phyloP scores from a whole-genome alignment of 2,329 filamentous ascomycete species.

The Diaporthe citrichinensis region DNA sequence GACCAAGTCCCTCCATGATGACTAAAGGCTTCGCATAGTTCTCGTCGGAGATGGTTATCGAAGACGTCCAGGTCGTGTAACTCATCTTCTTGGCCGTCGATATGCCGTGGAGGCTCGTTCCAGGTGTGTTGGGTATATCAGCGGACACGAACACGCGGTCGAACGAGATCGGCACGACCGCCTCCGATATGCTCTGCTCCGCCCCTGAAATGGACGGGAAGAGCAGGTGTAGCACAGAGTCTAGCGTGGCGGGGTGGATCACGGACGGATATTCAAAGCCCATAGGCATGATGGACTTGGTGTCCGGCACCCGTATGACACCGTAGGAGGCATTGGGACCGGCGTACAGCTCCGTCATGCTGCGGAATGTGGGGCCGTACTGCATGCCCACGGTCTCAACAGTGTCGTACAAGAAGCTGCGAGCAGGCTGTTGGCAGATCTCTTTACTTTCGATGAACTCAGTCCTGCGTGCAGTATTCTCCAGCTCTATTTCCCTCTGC shows the following conservation, averaged over 20 bases:
- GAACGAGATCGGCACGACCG: constrained; percentile 22
- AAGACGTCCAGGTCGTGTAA: constrained; percentile 27
- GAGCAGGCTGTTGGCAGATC: constrained; percentile 5
- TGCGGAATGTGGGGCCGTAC: constrained; percentile 22
- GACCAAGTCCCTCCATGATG: constrained; percentile 16
- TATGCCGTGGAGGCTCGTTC: neutral
- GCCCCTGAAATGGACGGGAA: constrained; percentile 24
- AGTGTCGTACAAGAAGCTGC: constrained; percentile 26
- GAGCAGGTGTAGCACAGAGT: constrained; percentile 17
- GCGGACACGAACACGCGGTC: constrained; percentile 34
- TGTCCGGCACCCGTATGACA: constrained; percentile 3
- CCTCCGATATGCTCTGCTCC: constrained; percentile 25
- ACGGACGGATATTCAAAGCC: constrained; percentile 26
- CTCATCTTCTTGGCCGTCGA: constrained; percentile 28
- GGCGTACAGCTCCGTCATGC: constrained; percentile 9
- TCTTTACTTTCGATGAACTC: neutral
- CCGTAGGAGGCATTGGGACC: constrained; percentile 16
- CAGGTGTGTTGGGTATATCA: neutral
- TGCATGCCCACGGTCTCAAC: constrained; percentile 25
- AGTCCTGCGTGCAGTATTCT: neutral
- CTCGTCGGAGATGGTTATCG: neutral
- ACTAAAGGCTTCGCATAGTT: neutral
- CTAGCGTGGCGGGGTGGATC: constrained; percentile 13
- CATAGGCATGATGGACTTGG: constrained; percentile 16
- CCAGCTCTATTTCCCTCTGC: constrained; percentile 11